phyloP scores from a whole-genome alignment of 441 rosid species.

The Geranium incanum region DNA sequence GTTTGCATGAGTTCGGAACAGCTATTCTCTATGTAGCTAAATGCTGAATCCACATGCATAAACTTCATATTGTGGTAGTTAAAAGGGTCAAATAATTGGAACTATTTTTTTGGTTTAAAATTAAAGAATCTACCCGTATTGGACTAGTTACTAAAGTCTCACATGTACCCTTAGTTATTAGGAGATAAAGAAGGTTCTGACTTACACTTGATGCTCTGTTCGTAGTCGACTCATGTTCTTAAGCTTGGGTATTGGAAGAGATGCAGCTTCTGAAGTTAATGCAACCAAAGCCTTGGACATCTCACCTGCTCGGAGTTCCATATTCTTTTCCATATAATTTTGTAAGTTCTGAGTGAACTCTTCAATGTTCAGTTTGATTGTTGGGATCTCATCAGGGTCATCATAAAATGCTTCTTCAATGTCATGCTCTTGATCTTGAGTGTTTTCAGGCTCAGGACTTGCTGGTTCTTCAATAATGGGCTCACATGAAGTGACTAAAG shows the following conservation, averaged over 20 bases:
- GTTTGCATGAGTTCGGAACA: background rate
- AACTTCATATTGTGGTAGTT: background rate
- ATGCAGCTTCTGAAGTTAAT: constrained; percentile 56
- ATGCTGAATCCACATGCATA: background rate
- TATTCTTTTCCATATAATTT: constrained; percentile 54
- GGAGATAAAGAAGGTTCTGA: constrained; percentile 21
- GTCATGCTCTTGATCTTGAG: constrained; percentile 46
- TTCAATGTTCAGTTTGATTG: constrained; percentile 58
- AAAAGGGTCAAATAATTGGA: background rate
- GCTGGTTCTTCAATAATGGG: constrained; percentile 87
- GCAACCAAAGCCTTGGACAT: constrained; percentile 90
- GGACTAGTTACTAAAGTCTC: background rate
- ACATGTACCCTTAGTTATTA: background rate
- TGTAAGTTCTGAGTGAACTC: constrained; percentile 55
- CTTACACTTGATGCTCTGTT: constrained; percentile 99
- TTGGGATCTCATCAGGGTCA: constrained; percentile 80
- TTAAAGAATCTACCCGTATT: background rate
- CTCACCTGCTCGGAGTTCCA: constrained; percentile 72
- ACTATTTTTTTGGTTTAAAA: background rate
- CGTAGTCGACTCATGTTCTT: constrained; percentile 75
- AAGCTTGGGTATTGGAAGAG: constrained; percentile 65
- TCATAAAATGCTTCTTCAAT: constrained; percentile 60
- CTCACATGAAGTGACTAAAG: constrained; percentile 26
- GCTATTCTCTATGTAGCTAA: background rate
- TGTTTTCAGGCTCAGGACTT: constrained; percentile 54